Evolutionary conservation across 2,329 filamentous ascomycete genomes (phyloP), one percentile per base, ranked within the genome.

Genomic region (Penicillium corylophilum): DNA sequence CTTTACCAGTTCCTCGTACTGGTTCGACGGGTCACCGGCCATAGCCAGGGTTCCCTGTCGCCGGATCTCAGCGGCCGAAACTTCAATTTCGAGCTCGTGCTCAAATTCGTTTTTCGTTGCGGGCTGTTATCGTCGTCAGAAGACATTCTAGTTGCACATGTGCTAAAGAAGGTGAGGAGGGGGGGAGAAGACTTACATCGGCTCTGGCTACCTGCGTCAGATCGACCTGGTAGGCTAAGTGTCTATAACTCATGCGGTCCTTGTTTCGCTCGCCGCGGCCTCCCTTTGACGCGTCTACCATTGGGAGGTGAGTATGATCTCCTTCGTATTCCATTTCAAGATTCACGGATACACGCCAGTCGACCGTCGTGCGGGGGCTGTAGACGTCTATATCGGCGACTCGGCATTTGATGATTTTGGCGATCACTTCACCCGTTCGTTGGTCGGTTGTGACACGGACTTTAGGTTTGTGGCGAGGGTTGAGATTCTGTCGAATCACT

Each of bases 341-440:
- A 67, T 96, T 97, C 66, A 99, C 85, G 64, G 90, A 95, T 61
- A 99, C 86, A 10, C 94, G 89, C 73, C 91, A 96, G 72, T 99
- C 94, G 65, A 96, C 89, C 3, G 84, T 83, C 8, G 82, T 82
- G 44, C 78, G 77, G 0, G 94, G 93, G 61, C 90, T 88, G 71
- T 88, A 87, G 16, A 99, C 81, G 63, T 96, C 88, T n/a, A 96
- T 76, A 68, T 99, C 91, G 23, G 84, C 86, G 13, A 97, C 80
- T n/a, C 91, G 85, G 23, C 86, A 85, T 76, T 99, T 99, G 72
- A 99, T 85, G 63, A 99, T 96, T 70, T 89, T 91, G 53, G 85
- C 87, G 10, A 93, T 73, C 2, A 92, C 75, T 52, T 85, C 78
- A 23, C 81, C 80, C 0, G 84, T 89, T 64, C 86, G 86, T 66